These are phyloP conservation scores for Diaporthe citriasiana DNA, from an alignment of 2,329 filamentous ascomycete species.

Conservation along the genomic window DNA sequence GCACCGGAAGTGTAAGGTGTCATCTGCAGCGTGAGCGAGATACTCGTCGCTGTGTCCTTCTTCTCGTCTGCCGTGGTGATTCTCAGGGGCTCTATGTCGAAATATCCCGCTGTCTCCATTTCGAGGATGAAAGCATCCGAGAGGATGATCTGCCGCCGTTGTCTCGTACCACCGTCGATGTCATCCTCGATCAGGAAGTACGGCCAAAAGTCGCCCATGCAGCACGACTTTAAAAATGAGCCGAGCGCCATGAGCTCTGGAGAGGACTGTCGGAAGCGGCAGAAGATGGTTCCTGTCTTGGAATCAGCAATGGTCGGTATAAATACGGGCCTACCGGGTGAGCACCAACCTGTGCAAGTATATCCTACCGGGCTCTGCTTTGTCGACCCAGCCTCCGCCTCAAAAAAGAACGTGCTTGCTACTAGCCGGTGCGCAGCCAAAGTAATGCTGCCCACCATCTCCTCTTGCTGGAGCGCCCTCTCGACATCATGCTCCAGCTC, in stretches of 20 bases:
- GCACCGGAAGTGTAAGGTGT: background rate
- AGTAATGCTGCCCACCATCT: background rate
- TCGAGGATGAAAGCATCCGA: background rate
- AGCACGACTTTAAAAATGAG: conserved; percentile 10
- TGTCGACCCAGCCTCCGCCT: background rate
- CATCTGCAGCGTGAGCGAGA: conserved; percentile 8
- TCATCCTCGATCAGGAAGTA: conserved; percentile 24
- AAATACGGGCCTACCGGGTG: too few species aligned
- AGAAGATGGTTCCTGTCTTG: background rate
- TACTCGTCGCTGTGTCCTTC: background rate
- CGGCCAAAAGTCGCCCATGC: background rate
- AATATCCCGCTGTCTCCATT: conserved; percentile 2
- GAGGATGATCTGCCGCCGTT: background rate
- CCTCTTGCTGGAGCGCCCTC: background rate
- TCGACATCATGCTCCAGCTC: conserved; percentile 4
- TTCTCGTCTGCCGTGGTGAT: background rate
- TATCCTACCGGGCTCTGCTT: background rate
- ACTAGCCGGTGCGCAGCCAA: conserved; percentile 9
- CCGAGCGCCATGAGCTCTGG: conserved; percentile 5
- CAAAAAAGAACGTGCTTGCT: conserved; percentile 20
- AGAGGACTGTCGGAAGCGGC: conserved; percentile 12
- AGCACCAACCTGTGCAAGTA: background rate
- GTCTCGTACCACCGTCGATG: background rate
- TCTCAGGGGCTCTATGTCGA: background rate
- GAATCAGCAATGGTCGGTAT: background rate